Evolutionary conservation across 2,329 filamentous ascomycete species (phyloP), one percentile per base, ranked within the genome.

Genomic region (Periconia sp.): DNA sequence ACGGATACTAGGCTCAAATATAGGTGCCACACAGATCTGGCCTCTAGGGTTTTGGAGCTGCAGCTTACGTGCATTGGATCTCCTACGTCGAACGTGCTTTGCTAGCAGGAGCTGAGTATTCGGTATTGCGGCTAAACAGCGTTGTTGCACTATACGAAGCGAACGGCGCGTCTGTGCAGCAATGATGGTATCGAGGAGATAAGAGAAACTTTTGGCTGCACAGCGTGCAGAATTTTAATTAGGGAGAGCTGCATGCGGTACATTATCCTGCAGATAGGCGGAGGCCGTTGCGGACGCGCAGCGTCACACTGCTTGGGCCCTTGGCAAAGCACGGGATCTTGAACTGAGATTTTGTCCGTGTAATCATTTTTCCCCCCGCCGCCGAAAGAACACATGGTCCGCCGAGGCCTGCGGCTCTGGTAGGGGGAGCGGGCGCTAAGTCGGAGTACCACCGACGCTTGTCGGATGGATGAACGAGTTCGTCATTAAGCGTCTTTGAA

Each of bases 41-140:
- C n/a, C n/a, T n/a, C n/a, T n/a, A n/a, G n/a, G n/a, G n/a, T n/a
- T n/a, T n/a, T n/a, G n/a, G n/a, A n/a, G n/a, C 22, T 30, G 36
- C 36, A 39, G 37, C 37, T 40, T 40, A 40, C 28, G 37, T 34
- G 37, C 37, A 32, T 24, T 34, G 5, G 26, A 11, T n/a, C 34
- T 40, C 37, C 33, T 40, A 33, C 34, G 24, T 23, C 37, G 19
- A 40, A 40, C 37, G 37, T 40, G 37, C 23, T 33, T 13, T 13
- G 15, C 18, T 36, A 12, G n/a, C n/a, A n/a, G n/a, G n/a, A n/a
- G n/a, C n/a, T n/a, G n/a, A n/a, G n/a, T n/a, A n/a, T n/a, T n/a
- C 21, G 22, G 4, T 36, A 24, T 24, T 15, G 22, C 34, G 34
- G 34, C 24, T 37, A 37, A 37, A 37, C 9, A 35, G 32, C 15